phyloP scores from a whole-genome alignment of 2,329 filamentous ascomycete genomes.

The Aspergillus viridinutans region DNA sequence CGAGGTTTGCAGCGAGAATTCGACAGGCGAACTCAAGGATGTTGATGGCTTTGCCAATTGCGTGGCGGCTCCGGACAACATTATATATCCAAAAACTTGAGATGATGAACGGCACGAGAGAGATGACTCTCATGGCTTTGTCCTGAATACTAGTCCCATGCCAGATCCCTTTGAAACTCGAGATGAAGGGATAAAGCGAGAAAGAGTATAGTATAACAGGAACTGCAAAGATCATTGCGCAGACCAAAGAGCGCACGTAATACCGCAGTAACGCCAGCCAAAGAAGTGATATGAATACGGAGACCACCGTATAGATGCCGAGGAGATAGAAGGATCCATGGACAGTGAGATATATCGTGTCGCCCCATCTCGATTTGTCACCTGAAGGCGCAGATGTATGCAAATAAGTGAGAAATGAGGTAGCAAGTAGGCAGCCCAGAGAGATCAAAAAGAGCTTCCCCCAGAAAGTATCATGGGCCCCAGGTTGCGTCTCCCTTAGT shows the following conservation, averaged over 20 bases:
- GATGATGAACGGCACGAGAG: slow-evolving; percentile 69
- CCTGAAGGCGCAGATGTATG: slow-evolving; percentile 70
- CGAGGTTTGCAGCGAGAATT: slow-evolving; percentile 80
- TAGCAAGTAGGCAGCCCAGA: slow-evolving; percentile 77
- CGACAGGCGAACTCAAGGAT: slow-evolving; percentile 90
- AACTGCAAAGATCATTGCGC: slow-evolving; percentile 74
- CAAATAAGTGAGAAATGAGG: slow-evolving; percentile 83
- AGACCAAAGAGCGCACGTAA: slow-evolving; percentile 80
- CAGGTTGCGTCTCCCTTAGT: slow-evolving; percentile 62
- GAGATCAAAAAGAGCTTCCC: slow-evolving; percentile 84
- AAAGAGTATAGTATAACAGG: slow-evolving; percentile 85
- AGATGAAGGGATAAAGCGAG: slow-evolving; percentile 83
- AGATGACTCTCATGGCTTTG: slow-evolving; percentile 79
- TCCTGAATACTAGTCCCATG: slow-evolving; percentile 81
- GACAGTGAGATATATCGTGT: slow-evolving; percentile 89
- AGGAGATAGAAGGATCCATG: slow-evolving; percentile 84
- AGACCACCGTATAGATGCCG: slow-evolving; percentile 85
- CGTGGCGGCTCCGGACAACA: slow-evolving; percentile 72
- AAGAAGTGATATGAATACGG: slow-evolving; percentile 77
- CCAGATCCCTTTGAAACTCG: slow-evolving; percentile 75
- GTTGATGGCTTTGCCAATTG: slow-evolving; percentile 75
- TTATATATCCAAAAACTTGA: slow-evolving; percentile 79
- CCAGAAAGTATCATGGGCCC: slow-evolving; percentile 85
- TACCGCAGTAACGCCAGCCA: slow-evolving; percentile 88
- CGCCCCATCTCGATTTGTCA: slow-evolving; percentile 68